Evolutionary conservation across 148 eudicot species (phyloP).

Genomic region (Heliosperma pusillum): DNA sequence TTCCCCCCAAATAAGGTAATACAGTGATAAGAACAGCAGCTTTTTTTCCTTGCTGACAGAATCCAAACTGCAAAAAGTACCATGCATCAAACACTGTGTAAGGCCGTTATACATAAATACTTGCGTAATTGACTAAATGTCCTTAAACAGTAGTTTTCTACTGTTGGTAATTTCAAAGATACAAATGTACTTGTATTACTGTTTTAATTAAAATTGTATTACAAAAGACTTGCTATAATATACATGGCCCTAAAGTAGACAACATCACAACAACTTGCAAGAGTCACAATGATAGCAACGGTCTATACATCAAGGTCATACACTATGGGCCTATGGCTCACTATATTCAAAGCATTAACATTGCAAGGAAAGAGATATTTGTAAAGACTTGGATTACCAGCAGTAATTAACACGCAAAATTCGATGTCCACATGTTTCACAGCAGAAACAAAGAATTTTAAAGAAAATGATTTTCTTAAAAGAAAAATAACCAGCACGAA

Average conservation of each 20-base stretch:
- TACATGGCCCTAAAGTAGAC: background rate
- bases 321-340: background rate
- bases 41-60: conserved; percentile 83
- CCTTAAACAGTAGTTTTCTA: too few species aligned
- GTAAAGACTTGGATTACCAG: background rate
- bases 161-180: too few species aligned
- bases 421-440: background rate
- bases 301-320: background rate
- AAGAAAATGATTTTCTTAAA: background rate
- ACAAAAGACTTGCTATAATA: background rate
- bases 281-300: background rate
- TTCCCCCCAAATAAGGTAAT: conserved; percentile 96
- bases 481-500: conserved; percentile 6
- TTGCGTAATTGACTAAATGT: too few species aligned
- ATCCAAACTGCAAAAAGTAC: conserved; percentile 62
- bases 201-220: too few species aligned
- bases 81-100: background rate
- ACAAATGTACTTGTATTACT: too few species aligned
- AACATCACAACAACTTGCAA: background rate
- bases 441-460: background rate
- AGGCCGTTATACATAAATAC: too few species aligned
- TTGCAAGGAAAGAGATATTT: background rate
- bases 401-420: background rate
- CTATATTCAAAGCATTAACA: background rate
- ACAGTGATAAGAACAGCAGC: conserved; percentile 64